Evolutionary conservation across 106 monocot genomes (phyloP), one percentile per base, ranked within the genome.

Genomic region (Allium fistulosum): DNA sequence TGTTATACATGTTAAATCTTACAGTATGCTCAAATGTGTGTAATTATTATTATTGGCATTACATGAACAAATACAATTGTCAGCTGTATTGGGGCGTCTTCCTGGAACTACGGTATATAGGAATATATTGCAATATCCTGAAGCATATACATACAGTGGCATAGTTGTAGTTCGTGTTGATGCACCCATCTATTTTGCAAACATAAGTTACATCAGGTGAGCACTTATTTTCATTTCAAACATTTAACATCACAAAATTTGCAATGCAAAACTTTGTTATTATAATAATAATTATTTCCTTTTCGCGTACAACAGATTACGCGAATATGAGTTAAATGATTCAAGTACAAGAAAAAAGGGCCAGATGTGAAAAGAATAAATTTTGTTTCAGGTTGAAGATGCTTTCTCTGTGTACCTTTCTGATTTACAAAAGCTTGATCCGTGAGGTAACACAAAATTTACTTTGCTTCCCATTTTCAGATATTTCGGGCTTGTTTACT

Each of bases 121-220:
- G 78, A 99, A 99, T 62, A 82, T 69, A 57, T 65, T 75, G 49
- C 99, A 99, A 46, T 99, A 99, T 66, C 99, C 99, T 81, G 93
- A 99, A 77, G 90, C 99, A 65, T 93, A 93, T 68, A 93, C 80
- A 26, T 99, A 99, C 67, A 90, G 79, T 68, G 99, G 99, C 11
- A 90, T 99, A 71, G 99, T 93, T 63, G 77, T 99, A 7, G 93
- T 99, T 51, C 80, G 99, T 70, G 56, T 93, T 53, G 99, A 99
- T 81, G 84, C 99, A 8, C 99, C 99, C 9, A 90, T 99, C 49
- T 99, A 99, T 71, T 99, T 99, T 81, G 99, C 99, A 68, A 99
- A 99, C 65, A 99, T 75, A 61, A 90, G 87, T 68, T 99, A 87
- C 72, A 93, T 99, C 28, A 93, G 93, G 99, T 99, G 53, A 69